phyloP scores from a whole-genome alignment of 768 basidiomycete species.

The Mycena rebaudengoi region DNA sequence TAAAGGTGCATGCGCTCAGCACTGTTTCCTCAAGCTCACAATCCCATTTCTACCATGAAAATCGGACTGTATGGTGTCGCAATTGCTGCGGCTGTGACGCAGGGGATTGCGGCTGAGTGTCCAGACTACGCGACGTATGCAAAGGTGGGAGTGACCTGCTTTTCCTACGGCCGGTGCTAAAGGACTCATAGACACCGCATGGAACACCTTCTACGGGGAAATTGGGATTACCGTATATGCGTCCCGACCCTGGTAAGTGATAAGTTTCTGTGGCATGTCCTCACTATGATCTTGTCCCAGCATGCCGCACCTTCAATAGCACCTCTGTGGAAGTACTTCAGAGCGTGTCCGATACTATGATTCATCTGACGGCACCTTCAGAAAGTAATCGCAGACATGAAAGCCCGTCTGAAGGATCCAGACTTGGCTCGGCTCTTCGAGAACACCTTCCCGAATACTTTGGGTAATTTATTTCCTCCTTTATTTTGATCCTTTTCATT shows the following conservation, averaged over 20 bases:
- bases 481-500: neutral
- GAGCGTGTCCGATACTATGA: neutral
- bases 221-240: conserved; percentile 74
- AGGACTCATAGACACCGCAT: conserved; percentile 52
- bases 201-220: conserved; percentile 67
- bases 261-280: too few species aligned
- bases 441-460: conserved; percentile 84
- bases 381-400: conserved; percentile 83
- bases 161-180: too few species aligned
- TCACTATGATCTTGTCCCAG: conserved; percentile 41
- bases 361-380: conserved; percentile 32
- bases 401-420: conserved; percentile 72
- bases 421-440: conserved; percentile 83
- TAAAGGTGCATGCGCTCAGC: too few species aligned
- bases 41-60: conserved; percentile 8
- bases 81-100: conserved; percentile 18
- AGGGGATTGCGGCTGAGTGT: conserved; percentile 40
- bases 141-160: conserved; percentile 11
- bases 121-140: conserved; percentile 51
- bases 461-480: conserved; percentile 52
- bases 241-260: conserved; percentile 48
- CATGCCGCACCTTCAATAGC: conserved; percentile 81
- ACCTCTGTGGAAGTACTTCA: conserved; percentile 71
- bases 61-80: neutral
- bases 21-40: too few species aligned